A percentile compares a stretch with the other conserved stretches of the same genome.
These are phyloP conservation scores for Arthrobotrys pseudoclavata DNA, from an alignment of 2,329 filamentous ascomycete species.

Conservation along the genomic window DNA sequence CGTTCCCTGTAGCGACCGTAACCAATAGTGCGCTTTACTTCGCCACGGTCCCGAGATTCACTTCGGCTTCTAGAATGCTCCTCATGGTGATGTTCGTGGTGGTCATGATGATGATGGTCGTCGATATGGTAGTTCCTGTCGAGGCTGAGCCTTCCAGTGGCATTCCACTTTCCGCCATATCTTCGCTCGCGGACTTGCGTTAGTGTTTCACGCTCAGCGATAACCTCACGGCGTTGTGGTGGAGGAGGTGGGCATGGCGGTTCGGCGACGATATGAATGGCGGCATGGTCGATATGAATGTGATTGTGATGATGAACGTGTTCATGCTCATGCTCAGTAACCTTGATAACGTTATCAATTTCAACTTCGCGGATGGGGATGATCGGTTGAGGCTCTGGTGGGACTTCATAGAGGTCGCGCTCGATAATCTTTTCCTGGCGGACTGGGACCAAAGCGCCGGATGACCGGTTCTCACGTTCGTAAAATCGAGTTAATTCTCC, in stretches of 20 bases:
- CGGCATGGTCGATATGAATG: conserved; percentile 59
- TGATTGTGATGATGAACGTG: conserved; percentile 59
- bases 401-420: conserved; percentile 59
- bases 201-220: conserved; percentile 54
- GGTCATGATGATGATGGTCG: conserved; percentile 27
- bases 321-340: conserved; percentile 59
- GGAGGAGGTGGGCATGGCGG: conserved; percentile 39
- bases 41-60: conserved; percentile 53
- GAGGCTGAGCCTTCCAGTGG: conserved; percentile 52
- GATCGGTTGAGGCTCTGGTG: conserved; percentile 55
- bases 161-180: conserved; percentile 58
- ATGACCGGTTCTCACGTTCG: conserved; percentile 52
- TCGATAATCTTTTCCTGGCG: conserved; percentile 60
- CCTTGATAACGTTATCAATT: conserved; percentile 54
- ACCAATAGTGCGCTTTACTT: conserved; percentile 57
- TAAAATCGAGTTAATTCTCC: conserved; percentile 54
- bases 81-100: conserved; percentile 42
- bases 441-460: conserved; percentile 49
- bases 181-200: conserved; percentile 51
- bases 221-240: conserved; percentile 37
- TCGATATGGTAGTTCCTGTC: conserved; percentile 38
- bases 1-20: conserved; percentile 57
- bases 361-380: conserved; percentile 58
- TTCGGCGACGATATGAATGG: conserved; percentile 58
- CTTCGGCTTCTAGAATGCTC: conserved; percentile 49